Evolutionary conservation across 2,329 filamentous ascomycete genomes (phyloP), one percentile per base, ranked within the genome.

Genomic region (Talaromyces sp.): DNA sequence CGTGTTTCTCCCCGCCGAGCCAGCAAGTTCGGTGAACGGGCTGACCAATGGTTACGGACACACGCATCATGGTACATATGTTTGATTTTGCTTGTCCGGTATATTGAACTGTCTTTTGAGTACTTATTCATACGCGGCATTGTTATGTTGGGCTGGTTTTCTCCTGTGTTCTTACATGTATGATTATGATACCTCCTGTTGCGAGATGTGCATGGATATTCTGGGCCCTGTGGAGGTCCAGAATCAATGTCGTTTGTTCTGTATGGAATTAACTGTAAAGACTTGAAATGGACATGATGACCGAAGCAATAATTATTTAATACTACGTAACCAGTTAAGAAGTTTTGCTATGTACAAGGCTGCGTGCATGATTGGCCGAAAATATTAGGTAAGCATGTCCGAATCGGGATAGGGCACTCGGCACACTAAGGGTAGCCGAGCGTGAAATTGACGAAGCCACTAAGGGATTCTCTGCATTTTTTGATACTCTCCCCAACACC

Each of bases 121-220:
- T 55, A 53, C 55, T 51, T 62, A 50, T 61, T 58, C 16, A 14
- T 12, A 61, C 40, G 2, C 18, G 55, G 42, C 50, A 56, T 55
- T 57, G 65, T 63, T 66, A 67, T 70, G 68, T 73, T 72, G 67
- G 74, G 69, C 64, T 69, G 68, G 69, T 40, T 62, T 57, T 61
- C 42, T 64, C 56, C 68, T 70, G 63, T 66, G 67, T 70, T 66
- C 58, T 68, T 72, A 67, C 68, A 68, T 76, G 74, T 76, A 76
- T 70, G 73, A 76, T 70, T 76, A 76, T 76, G 74, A 76, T 76
- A 76, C 74, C 74, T 76, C 67, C 71, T 68, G 62, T 42, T 65
- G 59, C 63, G 31, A 53, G 8, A 23, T 51, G 50, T 53, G 50
- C 50, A 53, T 33, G 50, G 28, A 53, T 40, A 47, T 47, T 47